A percentile compares a stretch with the other conserved stretches of the same genome.
Evolutionary conservation across 1,139 yeast species (phyloP).

Genomic region (Protomyces lactucae-debilis): DNA sequence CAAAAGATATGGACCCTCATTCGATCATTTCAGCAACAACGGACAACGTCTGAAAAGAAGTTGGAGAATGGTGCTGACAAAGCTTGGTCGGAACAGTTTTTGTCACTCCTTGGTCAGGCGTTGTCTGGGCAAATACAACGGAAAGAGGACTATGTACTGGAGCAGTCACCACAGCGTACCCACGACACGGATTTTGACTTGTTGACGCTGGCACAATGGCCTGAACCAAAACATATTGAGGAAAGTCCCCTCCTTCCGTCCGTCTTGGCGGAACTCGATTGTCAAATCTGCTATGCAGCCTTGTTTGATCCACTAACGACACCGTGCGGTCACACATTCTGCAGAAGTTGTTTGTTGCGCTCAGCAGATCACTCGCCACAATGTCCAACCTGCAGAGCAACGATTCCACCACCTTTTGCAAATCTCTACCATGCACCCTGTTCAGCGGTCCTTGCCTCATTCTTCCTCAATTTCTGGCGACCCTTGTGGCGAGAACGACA

Average conservation of each 20-base stretch:
- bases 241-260: slow-evolving; percentile 5
- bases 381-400: slow-evolving; percentile 28
- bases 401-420: slow-evolving; percentile 26
- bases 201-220: background rate
- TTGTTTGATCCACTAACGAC: slow-evolving; percentile 29
- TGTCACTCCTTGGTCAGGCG: background rate
- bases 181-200: background rate
- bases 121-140: background rate
- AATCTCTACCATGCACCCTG: slow-evolving; percentile 22
- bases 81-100: background rate
- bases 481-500: slow-evolving; percentile 16
- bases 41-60: background rate
- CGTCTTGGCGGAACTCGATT: slow-evolving; percentile 26
- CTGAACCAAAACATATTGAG: background rate
- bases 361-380: slow-evolving; percentile 27
- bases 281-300: slow-evolving; percentile 27
- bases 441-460: slow-evolving; percentile 4
- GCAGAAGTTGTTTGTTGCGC: slow-evolving; percentile 27
- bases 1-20: slow-evolving; percentile 16
- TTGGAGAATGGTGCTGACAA: background rate
- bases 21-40: background rate
- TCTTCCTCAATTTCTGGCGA: slow-evolving; percentile 19
- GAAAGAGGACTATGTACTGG: background rate
- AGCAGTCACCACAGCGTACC: background rate
- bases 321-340: slow-evolving; percentile 29